phyloP scores from a whole-genome alignment of 192 early-diverging fungal genomes.

The Coemansia sp. region DNA sequence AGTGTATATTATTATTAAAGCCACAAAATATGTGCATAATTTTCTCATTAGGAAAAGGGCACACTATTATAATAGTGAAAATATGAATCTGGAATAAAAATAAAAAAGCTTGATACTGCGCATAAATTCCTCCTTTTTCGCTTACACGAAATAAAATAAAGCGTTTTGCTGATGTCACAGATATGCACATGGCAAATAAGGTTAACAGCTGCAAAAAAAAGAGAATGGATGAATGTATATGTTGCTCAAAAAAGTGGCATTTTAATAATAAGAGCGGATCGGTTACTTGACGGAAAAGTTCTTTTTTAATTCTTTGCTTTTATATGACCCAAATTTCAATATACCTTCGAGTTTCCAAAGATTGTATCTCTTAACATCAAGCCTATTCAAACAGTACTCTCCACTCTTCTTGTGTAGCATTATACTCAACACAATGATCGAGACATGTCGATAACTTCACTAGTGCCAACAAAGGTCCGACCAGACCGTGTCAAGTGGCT shows the following conservation, averaged over 20 bases:
- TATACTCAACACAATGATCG: background rate
- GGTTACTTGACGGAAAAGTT: too few species aligned
- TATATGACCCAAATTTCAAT: too few species aligned
- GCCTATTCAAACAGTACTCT: too few species aligned
- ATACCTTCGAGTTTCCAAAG: too few species aligned
- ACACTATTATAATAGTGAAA: too few species aligned
- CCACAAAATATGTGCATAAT: conserved; percentile 2
- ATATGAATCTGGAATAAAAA: too few species aligned
- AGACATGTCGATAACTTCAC: background rate
- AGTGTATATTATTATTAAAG: background rate
- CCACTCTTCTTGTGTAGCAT: too few species aligned
- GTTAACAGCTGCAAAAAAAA: background rate
- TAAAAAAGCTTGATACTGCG: background rate
- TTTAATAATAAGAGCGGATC: too few species aligned
- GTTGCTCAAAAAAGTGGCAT: too few species aligned
- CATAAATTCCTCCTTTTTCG: background rate
- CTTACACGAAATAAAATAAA: background rate
- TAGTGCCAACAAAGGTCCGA: background rate
- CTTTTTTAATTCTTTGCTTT: too few species aligned
- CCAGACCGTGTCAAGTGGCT: background rate
- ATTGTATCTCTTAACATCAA: too few species aligned
- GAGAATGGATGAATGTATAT: background rate
- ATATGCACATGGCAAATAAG: background rate
- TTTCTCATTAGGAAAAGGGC: too few species aligned
- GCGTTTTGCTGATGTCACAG: background rate